A percentile compares a stretch with the other conserved stretches of the same genome.
These are phyloP conservation scores for Hypoxylon lienhwacheense DNA, from an alignment of 495 filamentous ascomycete species.

Conservation along the genomic window DNA sequence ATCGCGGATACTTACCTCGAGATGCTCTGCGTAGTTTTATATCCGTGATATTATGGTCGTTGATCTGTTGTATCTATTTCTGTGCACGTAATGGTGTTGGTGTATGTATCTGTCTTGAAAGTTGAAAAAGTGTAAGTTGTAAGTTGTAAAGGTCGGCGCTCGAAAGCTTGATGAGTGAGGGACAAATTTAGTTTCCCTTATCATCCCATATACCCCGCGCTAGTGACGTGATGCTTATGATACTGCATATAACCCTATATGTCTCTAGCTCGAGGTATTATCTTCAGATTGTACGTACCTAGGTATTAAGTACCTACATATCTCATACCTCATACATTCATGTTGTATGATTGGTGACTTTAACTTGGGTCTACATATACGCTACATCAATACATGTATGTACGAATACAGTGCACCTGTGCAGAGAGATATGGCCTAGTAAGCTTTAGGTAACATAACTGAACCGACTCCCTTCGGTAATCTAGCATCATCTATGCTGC, in stretches of 20 bases:
- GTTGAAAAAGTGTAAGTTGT: background rate
- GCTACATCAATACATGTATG: background rate
- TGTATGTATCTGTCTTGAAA: background rate
- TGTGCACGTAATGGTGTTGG: slow-evolving; percentile 7
- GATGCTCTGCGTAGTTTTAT: too few relatives aligned
- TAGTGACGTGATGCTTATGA: slow-evolving; percentile 36
- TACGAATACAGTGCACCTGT: background rate
- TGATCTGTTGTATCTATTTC: too few relatives aligned
- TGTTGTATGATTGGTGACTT: too few relatives aligned
- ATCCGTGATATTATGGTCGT: too few relatives aligned
- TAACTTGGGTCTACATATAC: background rate
- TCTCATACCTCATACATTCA: too few relatives aligned
- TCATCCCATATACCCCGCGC: slow-evolving; percentile 29
- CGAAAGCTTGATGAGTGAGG: slow-evolving; percentile 23
- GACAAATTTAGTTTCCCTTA: slow-evolving; percentile 7
- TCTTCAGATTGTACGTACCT: background rate
- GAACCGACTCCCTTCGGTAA: background rate
- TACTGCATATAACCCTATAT: background rate
- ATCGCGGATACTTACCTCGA: too few relatives aligned
- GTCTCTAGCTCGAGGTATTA: background rate
- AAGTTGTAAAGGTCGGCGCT: too few relatives aligned
- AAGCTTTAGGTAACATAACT: slow-evolving; percentile 17
- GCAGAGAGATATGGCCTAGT: slow-evolving; percentile 1
- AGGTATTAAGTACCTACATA: background rate
- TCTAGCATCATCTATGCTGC: background rate